Evolutionary conservation across 2,329 filamentous ascomycete species (phyloP), one percentile per base, ranked within the genome.

Genomic region (Tolypocladium nubicola): DNA sequence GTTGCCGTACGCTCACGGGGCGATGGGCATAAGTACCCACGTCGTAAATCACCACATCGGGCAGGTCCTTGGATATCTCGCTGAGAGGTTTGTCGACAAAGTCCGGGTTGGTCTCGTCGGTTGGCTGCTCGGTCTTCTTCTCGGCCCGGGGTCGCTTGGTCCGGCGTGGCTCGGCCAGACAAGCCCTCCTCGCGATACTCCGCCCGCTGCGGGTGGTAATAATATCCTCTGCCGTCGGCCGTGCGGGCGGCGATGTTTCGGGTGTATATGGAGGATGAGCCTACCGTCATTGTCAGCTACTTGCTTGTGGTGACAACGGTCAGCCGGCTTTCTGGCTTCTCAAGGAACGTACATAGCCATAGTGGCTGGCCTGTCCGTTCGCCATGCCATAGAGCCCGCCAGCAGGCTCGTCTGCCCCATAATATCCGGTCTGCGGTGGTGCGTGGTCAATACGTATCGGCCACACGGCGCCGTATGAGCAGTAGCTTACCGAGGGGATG

Each of bases 1-100:
- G 73, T 53, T 77, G 78, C 57, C 93, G 83, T 8, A 79, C 79
- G 57, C 89, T 85, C 2, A 77, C 73, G 11, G 88, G 77, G 54
- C 93, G 82, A 65, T 87, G 84, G 40, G 95, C 91, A 77, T 88
- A 96, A 33, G 79, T 77, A 55, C 87, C 83, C 74, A 97, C 96
- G 70, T 97, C 87, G 54, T 82, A 82, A 53, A 95, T 77, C 0
- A 83, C 80, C 43, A 90, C 78, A 56, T 79, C 68, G 21, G 77
- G 77, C 60, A 82, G 78, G 56, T 86, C 79, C 62, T 79, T 82
- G 6, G 88, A 89, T 62, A 93, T 70, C 60, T 85, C 79, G 65
- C 88, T 92, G 57, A 95, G 75, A 0, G 90, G 87, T 56, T 79
- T 80, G 3, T 23, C n/a, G 10, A 59, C 55, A 13, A 35, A 16